Base-by-base conservation (phyloP, 306 rosid genomes). In the Luffa aegyptiaca region DNA sequence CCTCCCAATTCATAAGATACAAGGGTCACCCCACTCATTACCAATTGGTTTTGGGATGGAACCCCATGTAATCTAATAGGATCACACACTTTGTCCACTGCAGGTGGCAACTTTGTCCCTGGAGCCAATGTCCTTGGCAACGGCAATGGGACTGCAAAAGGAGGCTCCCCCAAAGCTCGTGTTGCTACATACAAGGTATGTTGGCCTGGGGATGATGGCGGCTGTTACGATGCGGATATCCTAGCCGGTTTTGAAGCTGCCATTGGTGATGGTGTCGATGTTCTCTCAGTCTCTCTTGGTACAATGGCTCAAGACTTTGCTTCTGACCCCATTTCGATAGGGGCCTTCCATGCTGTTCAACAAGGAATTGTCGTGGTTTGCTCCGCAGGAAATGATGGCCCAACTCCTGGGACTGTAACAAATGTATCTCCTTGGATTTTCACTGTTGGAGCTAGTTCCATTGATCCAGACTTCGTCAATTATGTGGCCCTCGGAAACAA, bases 101-200 rank as follows among this genome's bases (percentile, higher is more conserved):
- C 77, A 0, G 77, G 58, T 2, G 77, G 59, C 13, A 48, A 49
- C 42, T 72, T 72, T 3, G 77, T 72, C 21, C 21, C 14, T 2
- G 77, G 77, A 26, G 77, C 26, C 18, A 72, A 14, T 14, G 10
- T 46, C 0, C 48, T 72, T 26, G 77, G 77, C 14, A 26, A 21
- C 21, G 77, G 21, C 59, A 48, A 72, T 14, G 77, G 77, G 0
- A 72, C 77, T 3, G 77, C 77, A 5, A 72, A 72, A 72, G 77
- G 77, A 1, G 77, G 77, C 13, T 13, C 77, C 44, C 77, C 77
- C 0, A 72, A 46, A 46, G 77, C 77, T 31, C 59, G 58, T 5
- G 44, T 72, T 6, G 77, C 59, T 1, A 42, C 77, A 42, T 72
- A 72, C 20, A 72, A 6, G 44, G 77, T 48, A 3, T 72, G 77